phyloP scores from a whole-genome alignment of 2,329 filamentous ascomycete genomes.

The Trichoderma sp. region DNA sequence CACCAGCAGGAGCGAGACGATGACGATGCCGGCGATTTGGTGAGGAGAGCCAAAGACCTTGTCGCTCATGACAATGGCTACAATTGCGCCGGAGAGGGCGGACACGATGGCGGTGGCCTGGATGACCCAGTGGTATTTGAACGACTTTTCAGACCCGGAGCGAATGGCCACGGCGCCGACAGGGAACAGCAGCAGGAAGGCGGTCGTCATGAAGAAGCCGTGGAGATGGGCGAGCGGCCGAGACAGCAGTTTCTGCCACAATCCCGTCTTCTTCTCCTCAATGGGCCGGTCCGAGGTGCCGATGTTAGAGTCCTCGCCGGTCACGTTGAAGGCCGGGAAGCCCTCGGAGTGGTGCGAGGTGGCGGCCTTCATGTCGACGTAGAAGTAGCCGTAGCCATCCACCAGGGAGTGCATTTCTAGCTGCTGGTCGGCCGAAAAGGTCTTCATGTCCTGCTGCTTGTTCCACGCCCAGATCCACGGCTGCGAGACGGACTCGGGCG shows the following conservation, averaged over 20 bases:
- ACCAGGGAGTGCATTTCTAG: slow-evolving; percentile 20
- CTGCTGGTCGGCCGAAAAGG: slow-evolving; percentile 19
- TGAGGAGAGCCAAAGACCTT: slow-evolving; percentile 17
- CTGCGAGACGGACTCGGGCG: slow-evolving; percentile 23
- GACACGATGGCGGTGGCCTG: slow-evolving; percentile 11
- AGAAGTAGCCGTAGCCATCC: slow-evolving; percentile 22
- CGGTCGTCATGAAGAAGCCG: slow-evolving; percentile 21
- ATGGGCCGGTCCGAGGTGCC: slow-evolving; percentile 20
- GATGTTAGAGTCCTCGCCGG: not conserved
- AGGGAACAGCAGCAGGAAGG: slow-evolving; percentile 22
- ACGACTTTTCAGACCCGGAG: slow-evolving; percentile 19
- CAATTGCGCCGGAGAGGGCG: slow-evolving; percentile 12
- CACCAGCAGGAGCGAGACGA: slow-evolving; percentile 14
- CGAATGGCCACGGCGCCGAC: slow-evolving; percentile 22
- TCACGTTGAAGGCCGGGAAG: slow-evolving; percentile 11
- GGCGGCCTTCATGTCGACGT: slow-evolving; percentile 23
- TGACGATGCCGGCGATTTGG: slow-evolving; percentile 20
- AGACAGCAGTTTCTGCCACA: not conserved
- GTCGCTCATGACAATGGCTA: slow-evolving; percentile 10
- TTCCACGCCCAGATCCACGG: slow-evolving; percentile 31
- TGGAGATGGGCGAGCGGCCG: slow-evolving; percentile 19
- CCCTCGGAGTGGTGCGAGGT: slow-evolving; percentile 18
- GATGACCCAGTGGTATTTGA: slow-evolving; percentile 24
- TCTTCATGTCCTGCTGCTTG: slow-evolving; percentile 22
- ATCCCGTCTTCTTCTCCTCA: not conserved